A percentile compares a stretch with the other conserved stretches of the same genome.
Evolutionary conservation across 805 yeast genomes (phyloP).

Genomic region (Blastobotrys muscicola): DNA sequence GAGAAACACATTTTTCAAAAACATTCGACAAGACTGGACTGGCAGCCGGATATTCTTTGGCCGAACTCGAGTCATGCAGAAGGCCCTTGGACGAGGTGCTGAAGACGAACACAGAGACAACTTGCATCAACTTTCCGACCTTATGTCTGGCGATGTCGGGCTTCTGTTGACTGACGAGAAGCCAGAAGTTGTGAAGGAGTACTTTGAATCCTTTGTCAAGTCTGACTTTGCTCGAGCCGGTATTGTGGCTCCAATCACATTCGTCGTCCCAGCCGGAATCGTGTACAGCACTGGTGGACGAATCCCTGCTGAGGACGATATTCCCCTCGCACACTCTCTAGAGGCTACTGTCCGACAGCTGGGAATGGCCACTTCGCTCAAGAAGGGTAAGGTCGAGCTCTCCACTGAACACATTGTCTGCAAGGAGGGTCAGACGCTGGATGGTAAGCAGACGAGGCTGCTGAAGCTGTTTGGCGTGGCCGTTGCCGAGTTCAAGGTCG

Average conservation of each 20-base stretch:
- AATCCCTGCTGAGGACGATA: slow-evolving; percentile 80
- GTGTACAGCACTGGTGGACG: slow-evolving; percentile 95
- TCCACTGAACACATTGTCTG: slow-evolving; percentile 74
- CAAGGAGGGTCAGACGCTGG: slow-evolving; percentile 66
- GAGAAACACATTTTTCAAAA: slow-evolving; percentile 91
- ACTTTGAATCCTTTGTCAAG: slow-evolving; percentile 68
- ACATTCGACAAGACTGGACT: slow-evolving; percentile 83
- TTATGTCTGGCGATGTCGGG: slow-evolving; percentile 73
- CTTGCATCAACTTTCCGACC: slow-evolving; percentile 55
- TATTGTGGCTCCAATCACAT: slow-evolving; percentile 69
- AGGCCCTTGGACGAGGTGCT: slow-evolving; percentile 79
- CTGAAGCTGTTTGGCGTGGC: slow-evolving; percentile 95
- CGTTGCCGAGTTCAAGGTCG: slow-evolving; percentile 80
- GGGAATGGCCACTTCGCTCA: slow-evolving; percentile 85
- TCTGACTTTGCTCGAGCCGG: slow-evolving; percentile 89
- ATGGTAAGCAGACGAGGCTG: slow-evolving; percentile 83
- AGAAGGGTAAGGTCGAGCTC: slow-evolving; percentile 76
- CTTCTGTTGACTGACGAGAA: slow-evolving; percentile 81
- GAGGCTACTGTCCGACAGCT: slow-evolving; percentile 87
- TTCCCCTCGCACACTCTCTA: slow-evolving; percentile 92
- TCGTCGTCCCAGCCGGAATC: slow-evolving; percentile 81
- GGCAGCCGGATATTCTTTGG: slow-evolving; percentile 88
- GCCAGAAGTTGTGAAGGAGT: slow-evolving; percentile 82
- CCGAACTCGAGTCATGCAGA: slow-evolving; percentile 83
- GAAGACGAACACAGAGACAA: slow-evolving; percentile 89